Conservation (phyloP, 192 early-diverging fungal species). For the Rhizophagus clarus region DNA sequence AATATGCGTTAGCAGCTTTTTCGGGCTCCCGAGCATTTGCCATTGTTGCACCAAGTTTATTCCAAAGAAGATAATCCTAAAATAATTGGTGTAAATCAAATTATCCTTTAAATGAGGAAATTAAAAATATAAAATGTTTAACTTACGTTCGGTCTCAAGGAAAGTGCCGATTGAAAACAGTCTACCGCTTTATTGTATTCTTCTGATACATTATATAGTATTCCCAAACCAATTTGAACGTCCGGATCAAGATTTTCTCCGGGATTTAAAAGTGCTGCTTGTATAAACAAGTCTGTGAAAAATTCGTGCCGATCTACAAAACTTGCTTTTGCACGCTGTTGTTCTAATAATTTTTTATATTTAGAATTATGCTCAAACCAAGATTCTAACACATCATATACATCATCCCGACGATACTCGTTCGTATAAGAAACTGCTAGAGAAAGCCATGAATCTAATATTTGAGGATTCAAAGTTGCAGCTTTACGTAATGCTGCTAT, state of each 20-base stretch:
- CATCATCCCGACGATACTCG: constrained; percentile 81
- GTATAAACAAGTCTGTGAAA: constrained; percentile 75
- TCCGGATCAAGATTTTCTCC: constrained; percentile 82
- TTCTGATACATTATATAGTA: constrained; percentile 90
- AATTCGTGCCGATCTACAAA: constrained; percentile 62
- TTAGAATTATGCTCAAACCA: constrained; percentile 80
- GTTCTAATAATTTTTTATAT: constrained; percentile 58
- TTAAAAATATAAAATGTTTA: constrained; percentile 6
- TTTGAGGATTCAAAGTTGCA: constrained; percentile 69
- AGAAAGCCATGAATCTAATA: constrained; percentile 80
- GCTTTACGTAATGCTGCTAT: constrained; percentile 88
- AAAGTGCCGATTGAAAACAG: constrained; percentile 92
- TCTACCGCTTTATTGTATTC: constrained; percentile 97
- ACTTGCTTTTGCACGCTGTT: constrained; percentile 22
- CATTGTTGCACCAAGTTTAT: constrained; percentile 94
- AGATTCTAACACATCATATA: constrained; percentile 85
- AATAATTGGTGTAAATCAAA: not conserved
- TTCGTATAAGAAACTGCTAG: constrained; percentile 95
- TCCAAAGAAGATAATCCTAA: constrained; percentile 93
- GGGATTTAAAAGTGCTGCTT: constrained; percentile 68
- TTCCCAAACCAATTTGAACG: constrained; percentile 92
- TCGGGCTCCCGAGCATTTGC: constrained; percentile 82
- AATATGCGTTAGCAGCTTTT: constrained; percentile 91
- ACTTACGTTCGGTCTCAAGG: constrained; percentile 72
- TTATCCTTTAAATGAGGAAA: not conserved